Base-by-base conservation (phyloP, 192 early-diverging fungal species). In the Phycomyces nitens region DNA sequence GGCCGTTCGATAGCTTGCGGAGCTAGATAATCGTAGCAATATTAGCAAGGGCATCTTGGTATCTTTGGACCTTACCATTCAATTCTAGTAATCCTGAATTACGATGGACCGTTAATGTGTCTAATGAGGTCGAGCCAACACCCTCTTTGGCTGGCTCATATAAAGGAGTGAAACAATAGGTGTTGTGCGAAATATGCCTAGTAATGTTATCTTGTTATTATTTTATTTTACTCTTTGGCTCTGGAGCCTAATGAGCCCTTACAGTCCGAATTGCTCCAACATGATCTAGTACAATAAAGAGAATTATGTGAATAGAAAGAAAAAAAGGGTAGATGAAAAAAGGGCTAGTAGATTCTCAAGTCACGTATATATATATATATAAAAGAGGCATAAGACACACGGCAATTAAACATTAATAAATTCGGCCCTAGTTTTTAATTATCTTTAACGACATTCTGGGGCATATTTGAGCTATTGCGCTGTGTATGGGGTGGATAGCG, bases 21-120 rank as follows among this genome's bases (percentile, higher is more conserved):
- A 53, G 27, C 29, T 53, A 27, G 23, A 26, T 26, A 49, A 58
- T 23, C n/a, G 12, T 56, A 26, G 5, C n/a, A n/a, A n/a, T n/a
- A n/a, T 56, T 14, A 38, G 27, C 15, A 12, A 26, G 11, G 20
- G 22, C 3, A 59, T 34, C 29, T 5, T 34, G 29, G 29, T 11
- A 14, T 47, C 44, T 47, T 14, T 8, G 38, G 3, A 38, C 16
- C 38, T 16, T 39, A 65, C 63, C 63, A 23, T 65, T 65, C 24
- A 65, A 42, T n/a, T 65, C 58, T 26, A 60, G 24, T 47, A 44
- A 22, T 18, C 66, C 58, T 16, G 58, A 68, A 24, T 60, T 24
- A 5, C 63, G 63, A 49, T 56, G 52, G 12, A 65, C 38, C 26
- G 63, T 65, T 22, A 65, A 29, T 22, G 63, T 65, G 38, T 64